Evolutionary conservation across 2,329 filamentous ascomycete species (phyloP).

Genomic region (Mollisia scopiformis): DNA sequence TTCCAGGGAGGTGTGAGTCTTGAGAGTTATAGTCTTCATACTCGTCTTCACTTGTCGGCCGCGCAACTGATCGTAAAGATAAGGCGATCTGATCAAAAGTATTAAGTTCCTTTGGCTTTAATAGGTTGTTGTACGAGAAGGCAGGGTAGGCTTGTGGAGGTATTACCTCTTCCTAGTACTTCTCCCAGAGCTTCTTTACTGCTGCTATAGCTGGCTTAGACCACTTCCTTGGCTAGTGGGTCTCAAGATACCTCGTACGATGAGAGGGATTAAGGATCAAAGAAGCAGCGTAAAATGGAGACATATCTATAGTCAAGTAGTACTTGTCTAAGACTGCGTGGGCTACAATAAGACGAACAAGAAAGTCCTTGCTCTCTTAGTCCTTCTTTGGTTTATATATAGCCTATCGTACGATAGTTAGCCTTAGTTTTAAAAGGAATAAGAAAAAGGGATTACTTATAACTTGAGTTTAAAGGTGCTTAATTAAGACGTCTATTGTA

Average conservation of each 20-base stretch:
- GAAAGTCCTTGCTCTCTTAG: background rate
- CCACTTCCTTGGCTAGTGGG: slow-evolving; percentile 3
- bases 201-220: background rate
- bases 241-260: slow-evolving; percentile 6
- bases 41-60: background rate
- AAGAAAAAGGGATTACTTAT: slow-evolving; percentile 1
- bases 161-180: slow-evolving; percentile 2
- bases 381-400: background rate
- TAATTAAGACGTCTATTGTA: slow-evolving; percentile 3
- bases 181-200: slow-evolving; percentile 10
- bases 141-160: background rate
- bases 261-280: slow-evolving; percentile 3
- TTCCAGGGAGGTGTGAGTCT: background rate
- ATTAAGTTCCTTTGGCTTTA: background rate
- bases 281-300: slow-evolving; percentile 4
- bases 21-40: background rate
- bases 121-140: background rate
- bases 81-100: background rate
- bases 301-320: slow-evolving; percentile 8
- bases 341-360: background rate
- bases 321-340: slow-evolving; percentile 6
- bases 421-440: background rate
- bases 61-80: background rate
- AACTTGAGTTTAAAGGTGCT: background rate
- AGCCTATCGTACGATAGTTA: background rate